A percentile compares a stretch with the other conserved stretches of the same genome.
Evolutionary conservation across 257 asterid genomes (phyloP).

Genomic region (Solanum clarkiae): DNA sequence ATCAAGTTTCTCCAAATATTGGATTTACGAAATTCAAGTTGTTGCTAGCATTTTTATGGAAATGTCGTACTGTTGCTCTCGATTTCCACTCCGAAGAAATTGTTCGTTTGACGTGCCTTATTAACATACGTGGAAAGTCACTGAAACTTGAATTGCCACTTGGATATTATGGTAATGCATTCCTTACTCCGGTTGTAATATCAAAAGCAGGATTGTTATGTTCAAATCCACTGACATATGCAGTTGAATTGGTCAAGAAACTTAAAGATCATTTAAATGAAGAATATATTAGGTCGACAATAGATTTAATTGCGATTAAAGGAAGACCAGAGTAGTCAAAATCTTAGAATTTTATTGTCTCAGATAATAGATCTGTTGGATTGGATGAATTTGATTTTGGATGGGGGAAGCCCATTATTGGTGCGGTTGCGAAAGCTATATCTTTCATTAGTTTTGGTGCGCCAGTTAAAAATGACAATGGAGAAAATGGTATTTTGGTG

Average conservation of each 20-base stretch:
- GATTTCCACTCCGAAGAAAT: background rate
- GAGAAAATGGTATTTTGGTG: background rate
- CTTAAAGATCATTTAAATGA: background rate
- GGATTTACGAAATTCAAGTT: background rate
- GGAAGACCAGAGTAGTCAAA: background rate
- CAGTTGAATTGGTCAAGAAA: background rate
- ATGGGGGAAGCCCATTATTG: background rate
- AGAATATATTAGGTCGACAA: background rate
- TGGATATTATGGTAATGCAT: background rate
- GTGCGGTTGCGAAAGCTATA: background rate
- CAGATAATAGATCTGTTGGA: background rate
- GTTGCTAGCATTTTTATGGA: background rate
- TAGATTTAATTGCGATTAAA: conserved; percentile 2
- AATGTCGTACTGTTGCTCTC: conserved; percentile 5
- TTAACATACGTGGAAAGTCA: background rate
- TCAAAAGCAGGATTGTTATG: background rate
- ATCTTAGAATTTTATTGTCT: background rate
- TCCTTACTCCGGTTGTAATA: background rate
- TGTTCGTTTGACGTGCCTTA: background rate
- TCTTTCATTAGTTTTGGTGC: background rate
- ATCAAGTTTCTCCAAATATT: background rate
- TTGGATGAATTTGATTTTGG: background rate
- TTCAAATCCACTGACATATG: background rate
- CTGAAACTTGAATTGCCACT: background rate
- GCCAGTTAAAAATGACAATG: background rate